Evolutionary conservation across 352 stramenopile genomes (phyloP).

Genomic region (Phytophthora parvispora): DNA sequence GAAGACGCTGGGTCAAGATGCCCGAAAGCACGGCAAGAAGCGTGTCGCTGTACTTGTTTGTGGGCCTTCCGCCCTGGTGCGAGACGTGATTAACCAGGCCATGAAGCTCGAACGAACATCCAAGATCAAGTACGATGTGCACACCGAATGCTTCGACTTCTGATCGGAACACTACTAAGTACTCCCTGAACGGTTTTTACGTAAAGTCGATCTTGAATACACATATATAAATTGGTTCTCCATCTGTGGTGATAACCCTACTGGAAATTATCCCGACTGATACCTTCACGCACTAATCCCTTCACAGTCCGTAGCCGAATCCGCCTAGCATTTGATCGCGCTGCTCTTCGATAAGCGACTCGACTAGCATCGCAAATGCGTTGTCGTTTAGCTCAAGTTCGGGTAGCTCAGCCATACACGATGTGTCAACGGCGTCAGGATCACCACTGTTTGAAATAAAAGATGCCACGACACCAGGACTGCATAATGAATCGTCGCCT

Average conservation of each 20-base stretch:
- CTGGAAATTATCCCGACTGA: no score
- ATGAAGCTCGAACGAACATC: slow-evolving; percentile 20
- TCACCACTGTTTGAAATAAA: slow-evolving; percentile 41
- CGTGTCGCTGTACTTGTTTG: slow-evolving; percentile 51
- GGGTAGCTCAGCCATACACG: slow-evolving; percentile 45
- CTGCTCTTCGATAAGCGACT: slow-evolving; percentile 18
- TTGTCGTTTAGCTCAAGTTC: slow-evolving; percentile 31
- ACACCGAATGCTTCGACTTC: slow-evolving; percentile 43
- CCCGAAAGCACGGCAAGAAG: slow-evolving; percentile 19
- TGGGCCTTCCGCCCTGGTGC: slow-evolving; percentile 36
- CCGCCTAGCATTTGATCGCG: slow-evolving; percentile 9
- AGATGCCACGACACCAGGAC: slow-evolving; percentile 43
- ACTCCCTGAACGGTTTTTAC: no score
- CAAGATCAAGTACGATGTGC: slow-evolving; percentile 41
- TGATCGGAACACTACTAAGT: no score
- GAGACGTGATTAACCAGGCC: slow-evolving; percentile 23
- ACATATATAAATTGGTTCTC: no score
- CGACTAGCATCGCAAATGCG: slow-evolving; percentile 22
- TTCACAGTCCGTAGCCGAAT: not conserved
- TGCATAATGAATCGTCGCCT: slow-evolving; percentile 40
- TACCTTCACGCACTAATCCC: no score
- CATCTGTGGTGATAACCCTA: no score
- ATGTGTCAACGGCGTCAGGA: slow-evolving; percentile 38
- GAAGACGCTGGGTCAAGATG: slow-evolving; percentile 27
- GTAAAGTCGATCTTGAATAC: no score